Evolutionary conservation across 2,329 filamentous ascomycete species (phyloP).

Genomic region (Aschersonia sp.): DNA sequence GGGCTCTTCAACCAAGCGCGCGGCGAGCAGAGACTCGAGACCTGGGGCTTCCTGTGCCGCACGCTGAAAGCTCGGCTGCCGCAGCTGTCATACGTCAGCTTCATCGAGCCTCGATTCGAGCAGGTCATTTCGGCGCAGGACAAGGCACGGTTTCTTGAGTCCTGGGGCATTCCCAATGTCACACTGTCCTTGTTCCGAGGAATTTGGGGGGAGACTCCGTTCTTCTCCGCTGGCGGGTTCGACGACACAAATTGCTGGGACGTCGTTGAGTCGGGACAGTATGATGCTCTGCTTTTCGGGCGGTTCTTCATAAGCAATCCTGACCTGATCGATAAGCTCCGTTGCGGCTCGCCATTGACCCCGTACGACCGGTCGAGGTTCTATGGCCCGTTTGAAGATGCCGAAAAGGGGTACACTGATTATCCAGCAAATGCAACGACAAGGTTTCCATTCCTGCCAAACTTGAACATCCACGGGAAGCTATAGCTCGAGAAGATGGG

Average conservation of each 20-base stretch:
- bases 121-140: slow-evolving; percentile 32
- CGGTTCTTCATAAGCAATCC: slow-evolving; percentile 33
- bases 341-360: slow-evolving; percentile 21
- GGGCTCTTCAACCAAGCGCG: slow-evolving; percentile 36
- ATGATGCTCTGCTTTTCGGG: slow-evolving; percentile 31
- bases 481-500: no score
- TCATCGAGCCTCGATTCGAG: slow-evolving; percentile 40
- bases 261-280: slow-evolving; percentile 24
- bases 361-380: slow-evolving; percentile 28
- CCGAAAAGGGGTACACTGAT: slow-evolving; percentile 18
- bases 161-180: slow-evolving; percentile 29
- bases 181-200: slow-evolving; percentile 30
- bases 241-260: slow-evolving; percentile 33
- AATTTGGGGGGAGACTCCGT: slow-evolving; percentile 36
- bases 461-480: no score
- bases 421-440: slow-evolving; percentile 10
- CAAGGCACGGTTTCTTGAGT: slow-evolving; percentile 31
- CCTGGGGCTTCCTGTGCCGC: slow-evolving; percentile 33
- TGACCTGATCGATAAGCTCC: slow-evolving; percentile 28
- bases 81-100: slow-evolving; percentile 35
- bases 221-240: slow-evolving; percentile 41
- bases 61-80: slow-evolving; percentile 29
- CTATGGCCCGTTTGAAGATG: slow-evolving; percentile 24
- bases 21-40: slow-evolving; percentile 34
- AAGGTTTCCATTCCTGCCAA: no score